phyloP scores from a whole-genome alignment of 495 filamentous ascomycete species.

The Lasiosphaeria miniovina region DNA sequence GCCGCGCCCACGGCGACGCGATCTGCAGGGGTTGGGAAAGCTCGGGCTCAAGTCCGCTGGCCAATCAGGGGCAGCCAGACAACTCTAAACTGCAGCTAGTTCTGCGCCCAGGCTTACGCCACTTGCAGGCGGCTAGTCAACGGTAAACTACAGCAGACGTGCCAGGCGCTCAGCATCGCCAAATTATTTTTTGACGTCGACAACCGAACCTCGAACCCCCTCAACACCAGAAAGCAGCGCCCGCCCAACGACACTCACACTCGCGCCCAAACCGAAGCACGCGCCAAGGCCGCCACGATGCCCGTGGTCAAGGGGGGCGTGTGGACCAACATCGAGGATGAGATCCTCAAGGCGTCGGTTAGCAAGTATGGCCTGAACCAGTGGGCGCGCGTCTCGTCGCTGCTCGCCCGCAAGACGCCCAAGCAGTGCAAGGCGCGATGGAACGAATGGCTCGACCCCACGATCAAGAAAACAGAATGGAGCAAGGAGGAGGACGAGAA shows the following conservation, averaged over 20 bases:
- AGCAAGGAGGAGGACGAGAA: slow-evolving; percentile 98
- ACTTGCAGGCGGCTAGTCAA: neutral
- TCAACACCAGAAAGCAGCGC: neutral
- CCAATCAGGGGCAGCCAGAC: neutral
- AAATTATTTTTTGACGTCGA: neutral
- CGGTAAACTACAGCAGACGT: neutral
- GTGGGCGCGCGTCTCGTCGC: slow-evolving; percentile 97
- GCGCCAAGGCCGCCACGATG: slow-evolving; percentile 54
- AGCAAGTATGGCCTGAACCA: slow-evolving; percentile 98
- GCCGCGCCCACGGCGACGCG: neutral
- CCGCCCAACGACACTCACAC: neutral
- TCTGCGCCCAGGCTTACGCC: neutral
- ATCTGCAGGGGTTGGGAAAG: neutral
- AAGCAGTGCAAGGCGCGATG: slow-evolving; percentile 99
- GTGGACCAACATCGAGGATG: slow-evolving; percentile 79
- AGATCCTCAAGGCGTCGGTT: slow-evolving; percentile 93
- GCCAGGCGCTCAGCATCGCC: neutral
- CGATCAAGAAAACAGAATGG: slow-evolving; percentile 98
- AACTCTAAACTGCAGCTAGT: neutral
- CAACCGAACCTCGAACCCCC: neutral
- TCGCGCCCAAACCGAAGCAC: neutral
- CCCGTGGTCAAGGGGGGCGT: slow-evolving; percentile 98
- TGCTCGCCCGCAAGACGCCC: slow-evolving; percentile 93
- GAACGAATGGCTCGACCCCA: slow-evolving; percentile 97
- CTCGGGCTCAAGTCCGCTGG: neutral